Evolutionary conservation across 768 basidiomycete species (phyloP).

Genomic region (Naganishia randhawae): DNA sequence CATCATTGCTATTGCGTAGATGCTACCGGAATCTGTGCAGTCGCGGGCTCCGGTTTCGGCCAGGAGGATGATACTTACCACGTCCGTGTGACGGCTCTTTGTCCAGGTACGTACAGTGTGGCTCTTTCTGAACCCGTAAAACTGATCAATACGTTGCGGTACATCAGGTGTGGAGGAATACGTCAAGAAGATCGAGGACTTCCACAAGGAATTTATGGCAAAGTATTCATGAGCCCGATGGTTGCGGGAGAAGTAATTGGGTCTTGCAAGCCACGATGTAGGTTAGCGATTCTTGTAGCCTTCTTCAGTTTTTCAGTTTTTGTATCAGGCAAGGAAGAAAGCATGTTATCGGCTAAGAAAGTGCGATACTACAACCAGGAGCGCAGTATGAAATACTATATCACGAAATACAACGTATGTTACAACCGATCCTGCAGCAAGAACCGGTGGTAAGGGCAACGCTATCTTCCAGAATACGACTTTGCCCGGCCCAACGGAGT

Average conservation of each 20-base stretch:
- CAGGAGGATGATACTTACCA: constrained; percentile 87
- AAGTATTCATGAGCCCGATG: constrained; percentile 60
- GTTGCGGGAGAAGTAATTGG: constrained; percentile 60
- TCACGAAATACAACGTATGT: constrained; percentile 4
- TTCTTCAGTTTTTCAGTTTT: neutral
- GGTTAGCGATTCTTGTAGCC: neutral
- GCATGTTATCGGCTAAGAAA: neutral
- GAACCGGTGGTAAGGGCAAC: neutral
- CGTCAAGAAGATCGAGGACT: constrained; percentile 72
- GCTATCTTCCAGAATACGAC: constrained; percentile 15
- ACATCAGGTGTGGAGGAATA: constrained; percentile 77
- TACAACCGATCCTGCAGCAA: neutral
- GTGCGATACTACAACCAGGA: neutral
- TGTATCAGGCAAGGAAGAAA: neutral
- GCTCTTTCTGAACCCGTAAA: neutral
- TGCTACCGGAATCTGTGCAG: constrained; percentile 69
- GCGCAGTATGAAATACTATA: neutral
- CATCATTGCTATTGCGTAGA: constrained; percentile 32
- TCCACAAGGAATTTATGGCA: constrained; percentile 63
- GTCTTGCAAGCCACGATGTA: neutral
- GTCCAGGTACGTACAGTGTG: constrained; percentile 55
- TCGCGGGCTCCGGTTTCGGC: constrained; percentile 91
- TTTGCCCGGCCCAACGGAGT: constrained; percentile 24
- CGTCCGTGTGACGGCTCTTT: constrained; percentile 87
- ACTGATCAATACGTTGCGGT: neutral